Evolutionary conservation across 805 yeast genomes (phyloP).

Genomic region (Wickerhamiella galacta): DNA sequence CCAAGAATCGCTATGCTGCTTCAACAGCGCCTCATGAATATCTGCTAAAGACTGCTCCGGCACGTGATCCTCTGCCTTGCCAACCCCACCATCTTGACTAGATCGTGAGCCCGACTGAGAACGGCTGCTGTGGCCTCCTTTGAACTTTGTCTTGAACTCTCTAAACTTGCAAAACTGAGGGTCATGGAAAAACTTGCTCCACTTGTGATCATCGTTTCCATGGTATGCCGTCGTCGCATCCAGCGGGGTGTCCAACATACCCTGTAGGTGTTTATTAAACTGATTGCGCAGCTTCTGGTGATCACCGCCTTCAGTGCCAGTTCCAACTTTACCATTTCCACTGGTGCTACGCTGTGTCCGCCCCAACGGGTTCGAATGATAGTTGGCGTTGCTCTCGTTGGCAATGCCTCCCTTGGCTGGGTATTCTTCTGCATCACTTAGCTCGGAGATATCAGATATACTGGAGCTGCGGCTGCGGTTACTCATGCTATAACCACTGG

Average conservation of each 20-base stretch:
- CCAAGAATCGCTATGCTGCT: slow-evolving; percentile 52
- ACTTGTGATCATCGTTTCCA: background rate
- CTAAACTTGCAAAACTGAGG: background rate
- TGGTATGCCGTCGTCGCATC: background rate
- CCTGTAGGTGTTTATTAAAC: background rate
- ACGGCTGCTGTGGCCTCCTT: no score
- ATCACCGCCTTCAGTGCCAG: no score
- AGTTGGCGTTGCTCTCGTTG: no score
- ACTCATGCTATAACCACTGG: background rate
- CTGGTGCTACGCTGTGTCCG: no score
- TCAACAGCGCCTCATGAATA: slow-evolving; percentile 26
- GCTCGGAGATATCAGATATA: background rate
- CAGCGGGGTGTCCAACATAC: slow-evolving; percentile 3
- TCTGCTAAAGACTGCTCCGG: slow-evolving; percentile 16
- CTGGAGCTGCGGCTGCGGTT: background rate
- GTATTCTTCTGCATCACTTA: no score
- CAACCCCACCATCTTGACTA: background rate
- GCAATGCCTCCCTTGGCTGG: no score
- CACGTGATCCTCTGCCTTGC: background rate
- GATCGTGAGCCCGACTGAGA: slow-evolving; percentile 31
- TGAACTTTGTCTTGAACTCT: background rate
- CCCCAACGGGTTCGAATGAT: no score
- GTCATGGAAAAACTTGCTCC: slow-evolving; percentile 2
- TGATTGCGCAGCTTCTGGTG: no score
- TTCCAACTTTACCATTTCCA: no score